Conservation (phyloP, 495 filamentous ascomycete genomes). For the Penicillium lividum region DNA sequence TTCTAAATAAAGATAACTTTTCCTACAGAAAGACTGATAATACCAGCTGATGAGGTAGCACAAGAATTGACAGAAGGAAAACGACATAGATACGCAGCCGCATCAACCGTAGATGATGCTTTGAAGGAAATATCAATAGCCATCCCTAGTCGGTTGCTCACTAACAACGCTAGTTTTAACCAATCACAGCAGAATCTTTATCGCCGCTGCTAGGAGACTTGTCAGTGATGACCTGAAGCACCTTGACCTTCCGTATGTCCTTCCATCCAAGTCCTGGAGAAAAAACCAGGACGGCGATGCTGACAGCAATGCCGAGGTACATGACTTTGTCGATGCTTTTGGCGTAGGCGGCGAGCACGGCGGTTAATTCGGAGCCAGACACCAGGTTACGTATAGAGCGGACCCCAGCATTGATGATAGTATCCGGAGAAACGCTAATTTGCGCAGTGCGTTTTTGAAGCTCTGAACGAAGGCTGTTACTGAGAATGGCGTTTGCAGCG, state of each 20-base stretch:
- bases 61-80: too few relatives aligned
- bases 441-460: constrained; percentile 46
- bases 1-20: too few relatives aligned
- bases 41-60: too few relatives aligned
- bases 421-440: constrained; percentile 35
- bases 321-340: constrained; percentile 25
- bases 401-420: constrained; percentile 51
- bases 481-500: constrained; percentile 68
- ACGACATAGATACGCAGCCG: too few relatives aligned
- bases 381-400: constrained; percentile 51
- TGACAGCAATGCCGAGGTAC: constrained; percentile 20
- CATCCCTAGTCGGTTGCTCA: too few relatives aligned
- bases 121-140: too few relatives aligned
- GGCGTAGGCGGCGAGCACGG: constrained; percentile 64
- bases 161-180: too few relatives aligned
- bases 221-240: not conserved
- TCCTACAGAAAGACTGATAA: too few relatives aligned
- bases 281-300: constrained; percentile 12
- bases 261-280: constrained; percentile 26
- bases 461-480: constrained; percentile 57
- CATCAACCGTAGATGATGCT: too few relatives aligned
- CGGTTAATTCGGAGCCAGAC: constrained; percentile 38
- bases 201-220: not conserved
- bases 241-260: constrained; percentile 24
- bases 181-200: too few relatives aligned